A percentile compares a stretch with the other conserved stretches of the same genome.
These are phyloP conservation scores for Rhizomucor miehei DNA, from an alignment of 371 early-diverging fungal species.

Conservation along the genomic window DNA sequence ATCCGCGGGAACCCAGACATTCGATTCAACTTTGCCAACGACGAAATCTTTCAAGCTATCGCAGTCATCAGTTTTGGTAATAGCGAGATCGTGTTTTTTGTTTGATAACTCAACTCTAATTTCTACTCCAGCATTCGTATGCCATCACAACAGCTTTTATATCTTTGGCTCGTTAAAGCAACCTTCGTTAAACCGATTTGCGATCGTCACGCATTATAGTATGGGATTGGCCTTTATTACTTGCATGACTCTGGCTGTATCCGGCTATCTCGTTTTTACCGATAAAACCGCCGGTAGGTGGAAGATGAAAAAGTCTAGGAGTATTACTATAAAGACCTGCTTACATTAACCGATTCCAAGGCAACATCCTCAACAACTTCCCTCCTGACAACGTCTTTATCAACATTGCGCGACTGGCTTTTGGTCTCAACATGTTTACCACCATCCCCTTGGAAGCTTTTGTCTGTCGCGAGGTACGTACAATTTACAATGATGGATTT, in stretches of 20 bases:
- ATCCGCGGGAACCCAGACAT: slow-evolving; percentile 50
- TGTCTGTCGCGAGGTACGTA: slow-evolving; percentile 72
- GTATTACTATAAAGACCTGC: not conserved
- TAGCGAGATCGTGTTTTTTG: not conserved
- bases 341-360: slow-evolving; percentile 15
- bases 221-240: slow-evolving; percentile 64
- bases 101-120: too few relatives aligned
- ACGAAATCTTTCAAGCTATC: slow-evolving; percentile 71
- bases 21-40: slow-evolving; percentile 49
- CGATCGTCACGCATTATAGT: slow-evolving; percentile 68
- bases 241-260: slow-evolving; percentile 63
- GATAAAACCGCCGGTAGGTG: slow-evolving; percentile 65
- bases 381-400: slow-evolving; percentile 67
- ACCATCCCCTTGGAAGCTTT: slow-evolving; percentile 76
- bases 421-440: slow-evolving; percentile 83
- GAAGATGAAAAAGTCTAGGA: not conserved
- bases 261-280: slow-evolving; percentile 68
- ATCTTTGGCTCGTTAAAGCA: slow-evolving; percentile 75
- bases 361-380: slow-evolving; percentile 81
- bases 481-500: not conserved
- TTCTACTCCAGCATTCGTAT: slow-evolving; percentile 65
- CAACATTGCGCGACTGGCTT: slow-evolving; percentile 76
- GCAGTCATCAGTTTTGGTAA: slow-evolving; percentile 83
- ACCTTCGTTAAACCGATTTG: slow-evolving; percentile 72
- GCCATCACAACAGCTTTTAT: slow-evolving; percentile 81